Evolutionary conservation across 1,139 yeast species (phyloP), one percentile per base, ranked within the genome.

Genomic region (Diutina scorzettiae): DNA sequence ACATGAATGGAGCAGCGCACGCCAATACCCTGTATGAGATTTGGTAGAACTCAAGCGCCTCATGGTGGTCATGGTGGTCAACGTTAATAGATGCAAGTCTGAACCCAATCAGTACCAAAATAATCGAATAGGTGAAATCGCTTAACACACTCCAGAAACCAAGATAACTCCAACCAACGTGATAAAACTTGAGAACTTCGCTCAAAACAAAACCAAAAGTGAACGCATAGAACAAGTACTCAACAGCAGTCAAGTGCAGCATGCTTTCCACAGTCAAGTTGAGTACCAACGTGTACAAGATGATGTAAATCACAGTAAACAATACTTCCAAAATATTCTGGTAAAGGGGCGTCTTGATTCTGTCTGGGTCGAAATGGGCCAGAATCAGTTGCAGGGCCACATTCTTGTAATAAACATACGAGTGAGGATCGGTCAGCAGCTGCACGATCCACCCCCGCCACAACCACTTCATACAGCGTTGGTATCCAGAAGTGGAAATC

Each of bases 401-500:
- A 2, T 77, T 78, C 44, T 69, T 70, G 57, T 81, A 84, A 47
- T 79, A 54, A 29, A 77, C 79, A 52, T 81, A 86, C 18, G 76
- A 72, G 29, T 76, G 72, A 8, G 93, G 86, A 53, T 83, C 84
- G 16, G 57, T 59, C n/a, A 76, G 73, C 32, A 82, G 73, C 59
- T 85, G 95, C 39, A 82, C 70, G 47, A 86, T 82, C 95, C 95
- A 85, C 18, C 96, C 96, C 46, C 89, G 66, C 96, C 96, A 86
- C 43, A 86, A 60, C 95, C 95, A 86, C 51, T 80, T 78, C 54
- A 84, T 73, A 62, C 95, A 84, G 45, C 95, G 64, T 58, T 86
- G 95, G 57, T 77, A 86, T 0, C 95, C 95, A 3, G 81, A 63
- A 0, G 93, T 76, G 0, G 86, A 78, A 52, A 86, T 83, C 17